Evolutionary conservation across 1,284 basidiomycete genomes (phyloP).

Genomic region (Cryptococcus floricola): DNA sequence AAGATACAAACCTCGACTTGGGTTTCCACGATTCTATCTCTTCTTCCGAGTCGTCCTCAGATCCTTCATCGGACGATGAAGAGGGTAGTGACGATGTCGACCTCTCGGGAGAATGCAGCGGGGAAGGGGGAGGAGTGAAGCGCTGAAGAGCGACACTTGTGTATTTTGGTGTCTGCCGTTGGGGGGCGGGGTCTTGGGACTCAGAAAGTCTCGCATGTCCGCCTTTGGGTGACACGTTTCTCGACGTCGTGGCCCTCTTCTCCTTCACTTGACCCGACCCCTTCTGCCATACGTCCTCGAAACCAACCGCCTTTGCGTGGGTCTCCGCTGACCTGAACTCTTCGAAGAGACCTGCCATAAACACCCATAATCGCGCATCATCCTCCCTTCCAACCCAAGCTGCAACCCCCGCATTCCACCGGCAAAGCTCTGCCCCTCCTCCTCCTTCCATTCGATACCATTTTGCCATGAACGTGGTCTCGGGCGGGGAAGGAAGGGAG

Average conservation of each 20-base stretch:
- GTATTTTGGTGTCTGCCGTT: background rate
- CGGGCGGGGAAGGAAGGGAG: constrained; percentile 50
- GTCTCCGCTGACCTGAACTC: constrained; percentile 29
- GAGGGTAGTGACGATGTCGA: too few relatives aligned
- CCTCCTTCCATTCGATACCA: constrained; percentile 63
- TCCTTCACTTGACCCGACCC: constrained; percentile 23
- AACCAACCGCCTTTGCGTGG: background rate
- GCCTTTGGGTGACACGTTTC: background rate
- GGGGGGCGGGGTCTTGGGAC: background rate
- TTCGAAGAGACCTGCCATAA: constrained; percentile 60
- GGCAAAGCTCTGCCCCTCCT: constrained; percentile 53
- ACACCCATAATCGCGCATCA: constrained; percentile 65
- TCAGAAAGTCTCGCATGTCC: background rate
- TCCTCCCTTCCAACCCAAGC: constrained; percentile 59
- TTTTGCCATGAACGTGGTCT: constrained; percentile 62
- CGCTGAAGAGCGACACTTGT: background rate
- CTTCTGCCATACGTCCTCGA: background rate
- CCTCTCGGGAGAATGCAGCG: background rate
- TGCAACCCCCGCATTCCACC: constrained; percentile 54
- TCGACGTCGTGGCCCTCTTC: too few relatives aligned
- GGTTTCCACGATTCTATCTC: constrained; percentile 4
- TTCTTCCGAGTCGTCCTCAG: background rate
- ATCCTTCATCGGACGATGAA: too few relatives aligned
- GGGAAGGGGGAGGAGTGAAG: background rate
- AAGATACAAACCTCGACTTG: constrained; percentile 18